These are phyloP conservation scores for Chytriomyces hyalinus DNA, from an alignment of 192 early-diverging fungal genomes.

Conservation along the genomic window DNA sequence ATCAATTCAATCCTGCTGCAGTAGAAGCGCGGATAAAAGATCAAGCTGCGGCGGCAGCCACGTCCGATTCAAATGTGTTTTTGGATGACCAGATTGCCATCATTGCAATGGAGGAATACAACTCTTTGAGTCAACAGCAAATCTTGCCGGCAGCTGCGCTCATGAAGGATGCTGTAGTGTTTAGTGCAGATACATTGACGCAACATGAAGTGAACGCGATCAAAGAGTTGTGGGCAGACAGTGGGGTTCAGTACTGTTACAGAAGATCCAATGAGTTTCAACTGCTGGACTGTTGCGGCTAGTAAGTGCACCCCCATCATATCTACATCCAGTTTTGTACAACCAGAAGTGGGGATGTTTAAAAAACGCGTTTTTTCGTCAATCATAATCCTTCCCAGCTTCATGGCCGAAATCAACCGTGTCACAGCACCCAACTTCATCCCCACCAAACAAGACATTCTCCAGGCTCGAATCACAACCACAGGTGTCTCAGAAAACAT, in stretches of 20 bases:
- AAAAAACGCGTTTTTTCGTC: background rate
- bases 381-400: background rate
- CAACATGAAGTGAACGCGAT: conserved; percentile 62
- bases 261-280: conserved; percentile 46
- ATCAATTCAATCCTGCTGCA: conserved; percentile 11
- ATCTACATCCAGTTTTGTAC: background rate
- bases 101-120: background rate
- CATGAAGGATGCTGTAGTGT: conserved; percentile 14
- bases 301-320: conserved; percentile 35
- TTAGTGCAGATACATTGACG: conserved; percentile 8
- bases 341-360: conserved; percentile 1
- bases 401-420: conserved; percentile 51
- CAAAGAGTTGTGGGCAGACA: conserved; percentile 43
- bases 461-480: conserved; percentile 72
- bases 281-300: conserved; percentile 49
- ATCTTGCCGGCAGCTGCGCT: background rate
- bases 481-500: conserved; percentile 68
- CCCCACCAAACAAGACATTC: conserved; percentile 71
- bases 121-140: background rate
- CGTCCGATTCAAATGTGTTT: background rate
- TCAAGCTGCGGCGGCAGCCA: background rate
- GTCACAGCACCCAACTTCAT: conserved; percentile 52
- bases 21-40: background rate
- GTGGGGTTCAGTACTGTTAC: conserved; percentile 43
- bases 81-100: background rate